These are phyloP conservation scores for Echinosophora koreensis DNA, from an alignment of 306 rosid genomes.

Conservation along the genomic window DNA sequence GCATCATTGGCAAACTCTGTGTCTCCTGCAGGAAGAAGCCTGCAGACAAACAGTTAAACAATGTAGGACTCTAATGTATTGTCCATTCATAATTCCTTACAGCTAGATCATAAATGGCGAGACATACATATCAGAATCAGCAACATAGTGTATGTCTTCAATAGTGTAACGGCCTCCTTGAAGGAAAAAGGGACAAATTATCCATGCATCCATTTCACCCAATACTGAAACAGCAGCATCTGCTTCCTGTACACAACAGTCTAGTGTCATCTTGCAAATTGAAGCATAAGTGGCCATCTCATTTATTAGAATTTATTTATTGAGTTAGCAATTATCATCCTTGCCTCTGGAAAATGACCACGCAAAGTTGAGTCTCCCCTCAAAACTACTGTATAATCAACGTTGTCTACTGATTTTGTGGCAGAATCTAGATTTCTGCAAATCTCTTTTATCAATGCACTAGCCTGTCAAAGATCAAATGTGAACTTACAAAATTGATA, in stretches of 20 bases:
- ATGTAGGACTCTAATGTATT: constrained; percentile 35
- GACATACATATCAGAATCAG: constrained; percentile 83
- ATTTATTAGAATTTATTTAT: constrained; percentile 5
- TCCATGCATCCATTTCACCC: constrained; percentile 98
- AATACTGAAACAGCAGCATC: constrained; percentile 88
- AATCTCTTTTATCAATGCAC: constrained; percentile 75
- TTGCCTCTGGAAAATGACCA: constrained; percentile 99
- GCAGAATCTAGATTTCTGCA: constrained; percentile 76
- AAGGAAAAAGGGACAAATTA: constrained; percentile 93
- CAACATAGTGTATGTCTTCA: constrained; percentile 84
- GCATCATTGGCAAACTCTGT: constrained; percentile 98
- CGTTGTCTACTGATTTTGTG: constrained; percentile 64
- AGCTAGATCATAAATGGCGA: constrained; percentile 35
- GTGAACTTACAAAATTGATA: constrained; percentile 39
- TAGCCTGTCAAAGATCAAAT: constrained; percentile 68
- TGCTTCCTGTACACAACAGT: constrained; percentile 71
- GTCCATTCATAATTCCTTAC: constrained; percentile 31
- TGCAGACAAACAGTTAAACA: constrained; percentile 50
- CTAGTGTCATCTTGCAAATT: constrained; percentile 38
- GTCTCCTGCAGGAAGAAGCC: constrained; percentile 94
- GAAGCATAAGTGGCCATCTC: constrained; percentile 44
- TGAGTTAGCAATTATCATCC: constrained; percentile 42
- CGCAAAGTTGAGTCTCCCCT: constrained; percentile 98
- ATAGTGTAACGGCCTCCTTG: constrained; percentile 97
- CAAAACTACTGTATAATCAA: constrained; percentile 85